A percentile compares a stretch with the other conserved stretches of the same genome.
phyloP scores from a whole-genome alignment of 1,139 yeast species.

The Kurtzmaniella quercitrusa region DNA sequence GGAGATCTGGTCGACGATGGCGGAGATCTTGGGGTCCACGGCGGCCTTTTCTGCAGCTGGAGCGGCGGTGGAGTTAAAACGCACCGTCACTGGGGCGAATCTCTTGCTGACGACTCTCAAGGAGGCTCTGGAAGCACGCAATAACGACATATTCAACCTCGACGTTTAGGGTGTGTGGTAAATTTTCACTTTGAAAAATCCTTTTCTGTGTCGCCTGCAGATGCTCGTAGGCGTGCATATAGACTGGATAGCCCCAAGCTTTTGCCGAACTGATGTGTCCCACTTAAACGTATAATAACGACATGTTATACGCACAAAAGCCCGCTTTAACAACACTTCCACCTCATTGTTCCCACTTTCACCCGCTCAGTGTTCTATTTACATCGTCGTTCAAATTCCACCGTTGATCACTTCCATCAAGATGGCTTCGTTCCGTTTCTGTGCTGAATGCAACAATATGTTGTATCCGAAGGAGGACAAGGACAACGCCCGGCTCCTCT shows the following conservation, averaged over 20 bases:
- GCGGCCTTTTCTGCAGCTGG: slow-evolving; percentile 35
- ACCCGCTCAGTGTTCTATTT: background rate
- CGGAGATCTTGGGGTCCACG: slow-evolving; percentile 83
- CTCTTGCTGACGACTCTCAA: slow-evolving; percentile 29
- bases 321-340: too few relatives aligned
- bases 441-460: slow-evolving; percentile 97
- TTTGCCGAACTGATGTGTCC: too few relatives aligned
- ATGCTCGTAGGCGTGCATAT: background rate
- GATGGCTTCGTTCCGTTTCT: slow-evolving; percentile 90
- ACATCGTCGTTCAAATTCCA: too few relatives aligned
- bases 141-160: slow-evolving; percentile 20
- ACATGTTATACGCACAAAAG: too few relatives aligned
- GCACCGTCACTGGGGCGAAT: slow-evolving; percentile 21
- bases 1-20: slow-evolving; percentile 88
- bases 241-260: too few relatives aligned
- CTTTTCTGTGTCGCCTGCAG: background rate
- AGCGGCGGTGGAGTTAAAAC: slow-evolving; percentile 55
- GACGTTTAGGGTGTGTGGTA: background rate
- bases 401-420: background rate
- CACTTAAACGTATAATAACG: too few relatives aligned
- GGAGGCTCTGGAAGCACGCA: slow-evolving; percentile 40
- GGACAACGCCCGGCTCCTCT: slow-evolving; percentile 63
- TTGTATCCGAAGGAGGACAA: slow-evolving; percentile 97
- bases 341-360: background rate
- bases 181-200: slow-evolving; percentile 1